Evolutionary conservation across 2,329 filamentous ascomycete genomes (phyloP).

Genomic region (Colletotrichum viniferum): DNA sequence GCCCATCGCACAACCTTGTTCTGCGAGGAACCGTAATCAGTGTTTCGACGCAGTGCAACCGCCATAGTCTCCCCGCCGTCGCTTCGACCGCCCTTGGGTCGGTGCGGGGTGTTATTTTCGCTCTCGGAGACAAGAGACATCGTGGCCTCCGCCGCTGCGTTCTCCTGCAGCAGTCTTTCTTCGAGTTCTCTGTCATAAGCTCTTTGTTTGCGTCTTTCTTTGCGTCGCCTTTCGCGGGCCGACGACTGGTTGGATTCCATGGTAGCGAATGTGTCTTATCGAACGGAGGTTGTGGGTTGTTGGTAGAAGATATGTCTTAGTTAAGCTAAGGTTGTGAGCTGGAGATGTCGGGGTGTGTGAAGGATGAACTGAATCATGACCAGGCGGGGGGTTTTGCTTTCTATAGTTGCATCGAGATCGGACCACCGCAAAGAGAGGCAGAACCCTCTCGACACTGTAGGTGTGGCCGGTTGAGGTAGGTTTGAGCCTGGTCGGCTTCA

Average conservation of each 20-base stretch:
- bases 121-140: background rate
- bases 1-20: background rate
- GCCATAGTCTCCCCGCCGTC: background rate
- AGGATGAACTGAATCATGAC: background rate
- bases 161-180: background rate
- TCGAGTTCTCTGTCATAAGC: background rate
- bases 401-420: background rate
- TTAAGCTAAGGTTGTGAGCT: background rate
- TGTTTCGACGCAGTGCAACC: background rate
- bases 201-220: background rate
- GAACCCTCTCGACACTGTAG: background rate
- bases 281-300: too few relatives aligned
- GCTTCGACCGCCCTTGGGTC: background rate
- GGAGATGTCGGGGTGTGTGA: background rate
- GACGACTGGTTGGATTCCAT: background rate
- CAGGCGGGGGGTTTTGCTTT: background rate
- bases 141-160: background rate
- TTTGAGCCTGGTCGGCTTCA: background rate
- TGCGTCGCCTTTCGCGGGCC: background rate
- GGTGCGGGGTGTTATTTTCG: accelerated
- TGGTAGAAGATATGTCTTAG: background rate
- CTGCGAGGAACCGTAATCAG: background rate
- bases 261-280: background rate
- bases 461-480: background rate
- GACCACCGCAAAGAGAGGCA: background rate